These are phyloP conservation scores for Pyrenophora teres DNA, from an alignment of 2,329 filamentous ascomycete species.

Conservation along the genomic window DNA sequence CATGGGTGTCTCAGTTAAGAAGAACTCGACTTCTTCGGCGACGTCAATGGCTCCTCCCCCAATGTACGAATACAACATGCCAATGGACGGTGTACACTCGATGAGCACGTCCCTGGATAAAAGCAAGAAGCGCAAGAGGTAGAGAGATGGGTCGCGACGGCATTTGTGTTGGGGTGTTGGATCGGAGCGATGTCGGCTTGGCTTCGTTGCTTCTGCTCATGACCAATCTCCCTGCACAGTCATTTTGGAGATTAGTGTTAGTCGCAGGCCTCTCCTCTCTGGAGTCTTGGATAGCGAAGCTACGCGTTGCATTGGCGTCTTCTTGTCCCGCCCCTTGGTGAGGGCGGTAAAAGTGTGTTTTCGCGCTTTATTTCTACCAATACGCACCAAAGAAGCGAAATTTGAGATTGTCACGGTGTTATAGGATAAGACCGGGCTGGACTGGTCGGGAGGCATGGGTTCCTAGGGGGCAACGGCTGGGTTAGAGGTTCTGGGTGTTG, in stretches of 20 bases:
- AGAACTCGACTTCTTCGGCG: slow-evolving; percentile 36
- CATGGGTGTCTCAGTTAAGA: slow-evolving; percentile 71
- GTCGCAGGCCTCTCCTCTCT: slow-evolving; percentile 4
- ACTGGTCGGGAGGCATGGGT: slow-evolving; percentile 5
- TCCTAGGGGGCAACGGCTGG: slow-evolving; percentile 5
- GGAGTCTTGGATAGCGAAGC: slow-evolving; percentile 22
- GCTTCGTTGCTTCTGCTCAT: slow-evolving; percentile 7
- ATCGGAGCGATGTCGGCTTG: neutral
- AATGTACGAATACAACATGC: slow-evolving; percentile 39
- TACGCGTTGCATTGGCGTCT: slow-evolving; percentile 11
- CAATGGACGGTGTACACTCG: slow-evolving; percentile 22
- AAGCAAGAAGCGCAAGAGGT: slow-evolving; percentile 73
- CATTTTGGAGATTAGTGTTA: slow-evolving; percentile 12
- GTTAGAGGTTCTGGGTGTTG: slow-evolving; percentile 10
- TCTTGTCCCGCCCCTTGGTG: slow-evolving; percentile 14
- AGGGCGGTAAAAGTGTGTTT: slow-evolving; percentile 14
- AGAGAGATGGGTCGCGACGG: slow-evolving; percentile 14
- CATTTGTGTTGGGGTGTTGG: neutral
- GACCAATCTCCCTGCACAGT: slow-evolving; percentile 11
- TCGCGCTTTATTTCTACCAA: slow-evolving; percentile 6
- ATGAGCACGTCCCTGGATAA: slow-evolving; percentile 54
- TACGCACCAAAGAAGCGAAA: slow-evolving; percentile 4
- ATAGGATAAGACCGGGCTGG: slow-evolving; percentile 13
- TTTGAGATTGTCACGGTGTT: slow-evolving; percentile 22
- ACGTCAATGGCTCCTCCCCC: slow-evolving; percentile 45